Evolutionary conservation across 306 rosid genomes (phyloP), one percentile per base, ranked within the genome.

Genomic region (Casuarina glauca): DNA sequence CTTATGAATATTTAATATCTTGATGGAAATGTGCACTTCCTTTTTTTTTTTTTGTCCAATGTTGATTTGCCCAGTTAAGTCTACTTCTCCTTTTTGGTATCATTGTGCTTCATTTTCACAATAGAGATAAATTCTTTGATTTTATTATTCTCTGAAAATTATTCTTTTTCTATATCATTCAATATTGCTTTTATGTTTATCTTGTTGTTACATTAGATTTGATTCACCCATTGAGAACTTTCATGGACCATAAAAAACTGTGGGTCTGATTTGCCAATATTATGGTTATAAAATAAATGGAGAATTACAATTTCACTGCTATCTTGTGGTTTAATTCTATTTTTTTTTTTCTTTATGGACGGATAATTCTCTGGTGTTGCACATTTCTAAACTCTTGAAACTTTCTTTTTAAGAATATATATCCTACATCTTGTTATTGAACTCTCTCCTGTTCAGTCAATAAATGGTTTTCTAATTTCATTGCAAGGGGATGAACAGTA

Each of bases 401-500:
- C 57, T 76, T 74, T 32, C 51, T 36, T 70, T 7, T 48, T n/a
- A 57, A 35, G 75, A 19, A 13, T 12, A 35, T 46, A 63, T 26
- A n/a, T 36, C 66, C 16, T 72, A 45, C 74, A 36, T 53, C 54
- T 78, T 62, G 78, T 75, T 72, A 61, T 70, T 76, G 76, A 81
- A 73, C 62, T 70, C 63, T 62, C 42, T 61, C 74, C 17, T 50
- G 71, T 87, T 84, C 88, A 94, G 98, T 90, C 88, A 94, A 92
- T 87, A 94, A 89, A 82, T 92, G 98, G 95, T 88, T 94, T 83
- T 70, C 98, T 52, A 74, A 72, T 78, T 80, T 90, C 82, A 92
- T 94, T 82, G 97, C 97, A 76, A 82, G 83, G 3, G 80, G 98
- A 94, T 87, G 98, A 94, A 86, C 89, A 97, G 97, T 94, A 87